Percentiles rank a stretch among this genome's conserved stretches.
These are phyloP conservation scores for Amborella trichopoda DNA, from an alignment of 164 flowering plant species.

Conservation along the genomic window DNA sequence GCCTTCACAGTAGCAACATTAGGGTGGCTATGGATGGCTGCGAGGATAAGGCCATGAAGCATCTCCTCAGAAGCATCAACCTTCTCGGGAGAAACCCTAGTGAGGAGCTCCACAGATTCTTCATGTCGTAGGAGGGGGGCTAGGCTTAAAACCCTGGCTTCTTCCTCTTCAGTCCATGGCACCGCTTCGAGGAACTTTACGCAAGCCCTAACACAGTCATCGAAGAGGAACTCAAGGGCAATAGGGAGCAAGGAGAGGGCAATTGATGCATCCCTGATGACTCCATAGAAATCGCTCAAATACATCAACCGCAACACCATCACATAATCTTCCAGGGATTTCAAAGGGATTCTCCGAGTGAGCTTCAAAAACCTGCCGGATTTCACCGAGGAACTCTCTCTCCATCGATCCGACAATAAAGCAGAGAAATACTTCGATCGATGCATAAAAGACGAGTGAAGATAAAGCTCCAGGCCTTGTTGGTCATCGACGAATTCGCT, in stretches of 20 bases:
- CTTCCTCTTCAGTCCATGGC: constrained; percentile 91
- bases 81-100: constrained; percentile 42
- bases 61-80: constrained; percentile 45
- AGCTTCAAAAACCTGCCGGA: neutral
- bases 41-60: constrained; percentile 48
- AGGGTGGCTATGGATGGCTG: constrained; percentile 51
- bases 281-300: constrained; percentile 24
- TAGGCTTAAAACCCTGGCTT: constrained; percentile 37
- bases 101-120: constrained; percentile 50
- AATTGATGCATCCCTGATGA: constrained; percentile 17
- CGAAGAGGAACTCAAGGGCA: constrained; percentile 69
- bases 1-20: constrained; percentile 67
- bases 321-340: constrained; percentile 24
- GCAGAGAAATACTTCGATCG: constrained; percentile 63
- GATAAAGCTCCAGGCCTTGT: constrained; percentile 7
- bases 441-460: constrained; percentile 52
- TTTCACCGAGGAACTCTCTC: constrained; percentile 1
- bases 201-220: constrained; percentile 63
- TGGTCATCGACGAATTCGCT: constrained; percentile 22
- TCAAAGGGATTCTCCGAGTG: constrained; percentile 12
- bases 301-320: constrained; percentile 59
- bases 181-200: constrained; percentile 74
- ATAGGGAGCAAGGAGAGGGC: constrained; percentile 56
- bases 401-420: constrained; percentile 77
- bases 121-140: constrained; percentile 46